phyloP scores from a whole-genome alignment of 2,329 filamentous ascomycete genomes.

The Erysiphe pulchra region DNA sequence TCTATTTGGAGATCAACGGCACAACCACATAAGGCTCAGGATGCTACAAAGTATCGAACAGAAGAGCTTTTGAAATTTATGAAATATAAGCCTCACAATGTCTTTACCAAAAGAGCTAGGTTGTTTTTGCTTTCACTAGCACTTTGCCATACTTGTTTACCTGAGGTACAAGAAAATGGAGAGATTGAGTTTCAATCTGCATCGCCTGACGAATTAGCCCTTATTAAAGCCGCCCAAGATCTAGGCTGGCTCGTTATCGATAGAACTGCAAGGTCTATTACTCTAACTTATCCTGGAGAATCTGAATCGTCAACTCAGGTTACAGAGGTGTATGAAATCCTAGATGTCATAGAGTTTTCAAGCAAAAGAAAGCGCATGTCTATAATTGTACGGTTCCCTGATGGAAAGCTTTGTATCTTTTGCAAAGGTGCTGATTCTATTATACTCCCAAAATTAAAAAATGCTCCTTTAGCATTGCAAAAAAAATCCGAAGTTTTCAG shows the following conservation, averaged over 20 bases:
- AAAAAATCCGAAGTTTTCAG: conserved; percentile 35
- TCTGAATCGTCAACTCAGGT: conserved; percentile 6
- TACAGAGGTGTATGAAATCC: conserved; percentile 43
- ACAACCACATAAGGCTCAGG: conserved; percentile 16
- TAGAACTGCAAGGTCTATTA: conserved; percentile 44
- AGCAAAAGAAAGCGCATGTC: conserved; percentile 82
- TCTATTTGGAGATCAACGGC: conserved; percentile 12
- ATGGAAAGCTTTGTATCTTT: conserved; percentile 57
- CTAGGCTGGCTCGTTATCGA: conserved; percentile 57
- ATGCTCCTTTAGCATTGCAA: conserved; percentile 47
- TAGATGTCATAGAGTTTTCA: conserved; percentile 79
- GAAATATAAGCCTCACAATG: conserved; percentile 43
- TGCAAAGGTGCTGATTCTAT: conserved; percentile 80
- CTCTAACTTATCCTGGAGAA: conserved; percentile 15
- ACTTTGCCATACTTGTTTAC: conserved; percentile 74
- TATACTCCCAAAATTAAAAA: conserved; percentile 51
- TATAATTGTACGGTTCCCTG: conserved; percentile 59
- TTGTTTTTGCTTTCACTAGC: conserved; percentile 68
- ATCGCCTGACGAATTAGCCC: conserved; percentile 69
- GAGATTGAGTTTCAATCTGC: conserved; percentile 63
- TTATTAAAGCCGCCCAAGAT: conserved; percentile 65
- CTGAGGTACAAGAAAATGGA: conserved; percentile 44
- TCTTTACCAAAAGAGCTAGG: conserved; percentile 54
- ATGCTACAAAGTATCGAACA: conserved; percentile 35
- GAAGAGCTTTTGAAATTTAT: conserved; percentile 57